phyloP scores from a whole-genome alignment of 2,329 filamentous ascomycete genomes.

The Aureobasidium sp. region DNA sequence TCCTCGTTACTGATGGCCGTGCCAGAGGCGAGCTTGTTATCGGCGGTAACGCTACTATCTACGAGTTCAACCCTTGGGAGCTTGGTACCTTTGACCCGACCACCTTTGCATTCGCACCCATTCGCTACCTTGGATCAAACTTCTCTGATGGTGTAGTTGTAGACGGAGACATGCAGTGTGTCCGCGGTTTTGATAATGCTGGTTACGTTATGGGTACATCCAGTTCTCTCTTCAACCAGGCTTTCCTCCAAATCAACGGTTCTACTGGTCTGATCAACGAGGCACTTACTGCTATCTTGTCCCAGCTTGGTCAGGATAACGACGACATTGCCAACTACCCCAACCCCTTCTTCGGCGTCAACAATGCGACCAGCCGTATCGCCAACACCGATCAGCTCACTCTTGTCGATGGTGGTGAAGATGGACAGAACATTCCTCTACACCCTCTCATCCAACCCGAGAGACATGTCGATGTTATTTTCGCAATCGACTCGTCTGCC shows the following conservation, averaged over 20 bases:
- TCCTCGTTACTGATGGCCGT: constrained; percentile 63
- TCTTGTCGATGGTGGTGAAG: constrained; percentile 70
- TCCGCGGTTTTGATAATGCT: constrained; percentile 72
- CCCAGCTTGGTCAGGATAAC: constrained; percentile 48
- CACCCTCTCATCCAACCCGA: constrained; percentile 66
- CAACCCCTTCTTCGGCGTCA: constrained; percentile 66
- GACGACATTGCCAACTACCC: constrained; percentile 71
- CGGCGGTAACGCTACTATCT: constrained; percentile 63
- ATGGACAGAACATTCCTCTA: constrained; percentile 70
- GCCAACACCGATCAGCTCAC: constrained; percentile 49
- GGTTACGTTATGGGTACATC: constrained; percentile 83
- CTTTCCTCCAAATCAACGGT: constrained; percentile 57
- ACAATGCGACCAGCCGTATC: constrained; percentile 51
- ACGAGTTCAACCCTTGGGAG: constrained; percentile 73
- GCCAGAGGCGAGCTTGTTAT: constrained; percentile 53
- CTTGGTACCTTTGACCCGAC: constrained; percentile 70
- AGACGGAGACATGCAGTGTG: constrained; percentile 48
- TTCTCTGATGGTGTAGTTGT: constrained; percentile 56
- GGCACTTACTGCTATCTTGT: constrained; percentile 34
- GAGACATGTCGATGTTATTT: constrained; percentile 70
- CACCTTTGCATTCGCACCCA: constrained; percentile 60
- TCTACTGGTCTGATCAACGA: constrained; percentile 28
- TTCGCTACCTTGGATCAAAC: constrained; percentile 63
- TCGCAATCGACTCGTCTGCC: constrained; percentile 69
- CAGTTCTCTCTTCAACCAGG: constrained; percentile 74